Base-by-base conservation (phyloP, 345 rosid species). In the Gossypium raimondii region DNA sequence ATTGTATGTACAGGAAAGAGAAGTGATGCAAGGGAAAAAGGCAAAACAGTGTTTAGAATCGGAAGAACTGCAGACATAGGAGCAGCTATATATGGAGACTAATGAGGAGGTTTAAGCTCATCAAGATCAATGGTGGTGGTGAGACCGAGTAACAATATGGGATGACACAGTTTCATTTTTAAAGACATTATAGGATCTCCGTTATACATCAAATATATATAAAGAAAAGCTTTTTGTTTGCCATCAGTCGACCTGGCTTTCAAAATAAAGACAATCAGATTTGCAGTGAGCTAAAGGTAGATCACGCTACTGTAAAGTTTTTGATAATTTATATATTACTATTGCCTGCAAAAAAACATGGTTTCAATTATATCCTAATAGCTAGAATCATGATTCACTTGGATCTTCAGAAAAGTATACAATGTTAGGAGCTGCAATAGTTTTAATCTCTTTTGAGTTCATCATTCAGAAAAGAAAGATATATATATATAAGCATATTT, bases 281-380 rank as follows among this genome's bases (percentile, higher is more conserved):
- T 34, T 34, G 18, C 18, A 27, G 43, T 27, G 41, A 25, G 64
- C 27, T 24, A 25, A 29, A 60, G 41, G 6, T 53, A 17, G 11
- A 18, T 18, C 27, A 65, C 43, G n/a, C 67, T 63, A 38, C 47
- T 16, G 47, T 22, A 63, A 34, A 20, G 11, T 60, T 34, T 65
- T 18, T 65, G 69, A 20, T 41, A 64, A 41, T 64, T 13, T 62
- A 34, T 62, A 27, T 60, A 62, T 65, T 9, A 11, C 20, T 44
- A 44, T 66, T 11, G n/a, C 53, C 52, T 65, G 70, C 52, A 65
- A 11, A 64, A 34, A 65, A 63, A 16, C 67, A 63, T 63, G 68
- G 67, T 3, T 41, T 41, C 48, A 3, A 63, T 38, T 16, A n/a
- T 53, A 53, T n/a, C 57, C 22, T 53, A 17, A n/a, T 38, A 29